Base-by-base conservation (phyloP, 495 filamentous ascomycete genomes). In the Aspergillus sclerotioniger region DNA sequence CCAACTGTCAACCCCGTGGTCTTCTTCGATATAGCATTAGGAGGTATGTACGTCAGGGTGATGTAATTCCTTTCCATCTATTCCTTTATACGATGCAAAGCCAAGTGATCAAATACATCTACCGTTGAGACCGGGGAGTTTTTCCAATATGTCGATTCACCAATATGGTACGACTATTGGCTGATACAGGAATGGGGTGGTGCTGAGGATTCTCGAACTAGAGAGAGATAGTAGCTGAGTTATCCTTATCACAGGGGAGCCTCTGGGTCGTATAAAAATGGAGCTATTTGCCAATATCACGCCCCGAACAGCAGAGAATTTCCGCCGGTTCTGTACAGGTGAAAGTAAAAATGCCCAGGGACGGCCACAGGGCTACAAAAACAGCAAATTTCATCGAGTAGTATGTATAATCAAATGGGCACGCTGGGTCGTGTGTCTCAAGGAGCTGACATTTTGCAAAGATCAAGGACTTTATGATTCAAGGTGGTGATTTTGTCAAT, bases 401-500 rank as follows among this genome's bases (percentile, higher is more conserved):
- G 92, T 96, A 79, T 59, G 90, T 84, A 19, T 29, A 19, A n/a
- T n/a, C 6, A 25, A 25, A 5, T n/a, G 5, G 1, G 15, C n/a
- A 17, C 15, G 12, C 2, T 16, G 13, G 6, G 20, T 43, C 19
- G 15, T 35, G 8, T 3, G 12, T 41, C 33, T 10, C 19, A 25
- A 19, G 32, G 8, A 3, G 39, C 53, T 41, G 53, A 56, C 19
- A 35, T 32, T 56, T 39, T 31, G 9, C 29, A 25, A 49, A 96
- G 91, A 96, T 98, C 76, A 91, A 90, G 75, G 88, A 92, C 62
- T 98, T 98, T 73, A 97, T 98, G 92, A 82, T 90, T 62, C 95
- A 98, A 76, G 95, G 95, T 33, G 94, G 95, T 51, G 95, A 98
- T 72, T 98, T 98, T 75, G 71, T 97, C 56, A 90, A 96, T 67